These are phyloP conservation scores for Penicillium turbatum DNA, from an alignment of 495 filamentous ascomycete species.

Conservation along the genomic window DNA sequence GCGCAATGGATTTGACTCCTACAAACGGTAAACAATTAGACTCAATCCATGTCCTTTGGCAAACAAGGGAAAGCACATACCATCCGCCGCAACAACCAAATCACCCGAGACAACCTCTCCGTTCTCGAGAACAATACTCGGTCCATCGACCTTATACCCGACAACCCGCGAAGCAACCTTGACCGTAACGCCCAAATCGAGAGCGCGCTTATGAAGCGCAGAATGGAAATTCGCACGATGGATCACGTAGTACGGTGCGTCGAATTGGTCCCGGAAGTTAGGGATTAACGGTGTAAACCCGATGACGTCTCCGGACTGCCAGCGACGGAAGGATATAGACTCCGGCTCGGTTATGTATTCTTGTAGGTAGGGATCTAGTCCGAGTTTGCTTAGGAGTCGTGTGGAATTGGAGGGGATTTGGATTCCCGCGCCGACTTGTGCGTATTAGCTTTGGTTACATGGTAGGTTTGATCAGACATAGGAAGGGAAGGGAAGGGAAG, in stretches of 20 bases:
- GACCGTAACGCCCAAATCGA: slow-evolving; percentile 32
- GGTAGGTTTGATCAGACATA: too few relatives aligned
- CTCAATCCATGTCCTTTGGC: too few relatives aligned
- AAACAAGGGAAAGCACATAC: slow-evolving; percentile 12
- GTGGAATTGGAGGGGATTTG: slow-evolving; percentile 54
- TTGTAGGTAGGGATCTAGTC: slow-evolving; percentile 32
- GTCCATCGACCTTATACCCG: slow-evolving; percentile 19
- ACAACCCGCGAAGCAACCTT: slow-evolving; percentile 21
- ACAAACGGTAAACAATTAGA: not conserved
- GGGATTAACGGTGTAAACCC: slow-evolving; percentile 35
- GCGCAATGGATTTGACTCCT: slow-evolving; percentile 37
- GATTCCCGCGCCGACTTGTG: slow-evolving; percentile 53
- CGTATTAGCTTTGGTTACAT: not conserved
- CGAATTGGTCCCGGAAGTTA: slow-evolving; percentile 31
- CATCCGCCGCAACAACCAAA: slow-evolving; percentile 45
- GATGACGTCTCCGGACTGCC: slow-evolving; percentile 39
- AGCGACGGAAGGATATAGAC: slow-evolving; percentile 38
- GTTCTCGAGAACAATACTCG: slow-evolving; percentile 19
- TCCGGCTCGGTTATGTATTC: slow-evolving; percentile 32
- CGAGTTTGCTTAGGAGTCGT: slow-evolving; percentile 41
- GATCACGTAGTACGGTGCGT: slow-evolving; percentile 41
- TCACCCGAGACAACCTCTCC: slow-evolving; percentile 21
- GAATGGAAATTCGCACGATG: slow-evolving; percentile 43
- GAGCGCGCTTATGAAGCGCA: slow-evolving; percentile 27
- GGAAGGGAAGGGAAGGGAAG: not conserved